Evolutionary conservation across 2,329 filamentous ascomycete species (phyloP), one percentile per base, ranked within the genome.

Genomic region (Ophiostoma piceae): DNA sequence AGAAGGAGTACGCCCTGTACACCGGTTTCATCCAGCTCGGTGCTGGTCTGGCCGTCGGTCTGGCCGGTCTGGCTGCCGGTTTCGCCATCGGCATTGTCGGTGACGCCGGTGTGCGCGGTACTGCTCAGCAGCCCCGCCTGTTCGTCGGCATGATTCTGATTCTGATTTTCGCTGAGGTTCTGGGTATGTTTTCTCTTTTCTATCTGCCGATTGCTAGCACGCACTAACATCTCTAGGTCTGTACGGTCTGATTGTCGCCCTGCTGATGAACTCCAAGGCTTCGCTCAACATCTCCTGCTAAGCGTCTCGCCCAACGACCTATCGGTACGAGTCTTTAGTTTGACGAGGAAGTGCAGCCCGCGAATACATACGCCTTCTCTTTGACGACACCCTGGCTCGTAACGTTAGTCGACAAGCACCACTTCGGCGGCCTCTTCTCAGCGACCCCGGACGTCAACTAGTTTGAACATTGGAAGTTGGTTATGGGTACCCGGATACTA

Each of bases 141-240:
- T 97, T 96, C 82, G 93, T 97, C 79, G 94, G 94, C 83, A 97
- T 97, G 93, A 96, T 97, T 82, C 82, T 97, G 80, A 97, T 97
- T 85, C 92, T 97, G 83, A 97, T 97, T 94, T 97, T 97, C 87
- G 94, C 94, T 76, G 94, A 97, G 94, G 94, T 97, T 76, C 84
- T 97, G 90, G 94, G 93, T 95, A 85, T 73, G 90, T 84, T 43
- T 3, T 29, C 51, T 26, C 32, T 19, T 8, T 60, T 60, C 32
- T 68, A 74, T 57, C 41, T 22, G 22, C 16, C 39, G 57, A 39
- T 3, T 19, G 3, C 26, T 26, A 62, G 32, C 57, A 7, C 57
- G 72, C 74, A 68, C 78, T 80, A 72, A 79, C 67, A 22, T 29
- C 12, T 35, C 12, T 73, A 95, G 92, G 94, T 95, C 92, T 99